Evolutionary conservation across 148 eudicot species (phyloP), one percentile per base, ranked within the genome.

Genomic region (Nyssa sinensis): DNA sequence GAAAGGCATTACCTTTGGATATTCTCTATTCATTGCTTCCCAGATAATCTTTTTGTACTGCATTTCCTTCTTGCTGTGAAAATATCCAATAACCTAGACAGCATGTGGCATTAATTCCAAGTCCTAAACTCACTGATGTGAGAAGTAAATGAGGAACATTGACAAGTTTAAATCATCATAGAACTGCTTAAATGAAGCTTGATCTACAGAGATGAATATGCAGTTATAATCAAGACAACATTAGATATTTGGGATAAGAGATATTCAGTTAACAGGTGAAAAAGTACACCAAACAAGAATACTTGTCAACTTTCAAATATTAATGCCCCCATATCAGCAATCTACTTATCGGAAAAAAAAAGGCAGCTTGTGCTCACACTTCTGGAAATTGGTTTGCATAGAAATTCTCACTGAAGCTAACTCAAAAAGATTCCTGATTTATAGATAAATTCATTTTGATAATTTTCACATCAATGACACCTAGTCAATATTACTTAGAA

Each of bases 21-120:
- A 67, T 47, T 73, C 69, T 63, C 62, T 73, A 73, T 73, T 41
- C 57, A 73, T 29, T 47, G 47, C 61, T 73, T 73, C 76, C 76
- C 76, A 73, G 13, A 73, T 39, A 31, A 66, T 64, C 47, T 21
- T 64, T 49, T 73, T 73, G 69, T 28, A 73, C n/a, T 32, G 41
- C 33, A 47, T 30, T 25, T 62, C 76, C 49, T 63, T 69, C 61
- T 62, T 64, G 66, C 41, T 73, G 58, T 63, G 51, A 30, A 73
- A 17, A 63, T 73, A 73, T 47, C 44, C 24, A 28, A 1, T 4
- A 30, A 73, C 61, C 76, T 73, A 67, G 57, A 64, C n/a, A 44
- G 3, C 29, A 64, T 37, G 8, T 2, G 9, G 30, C 51, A 7
- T 44, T 41, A 16, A 35, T 37, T 17, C 31, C 9, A 23, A 29